Conservation (phyloP, 345 rosid genomes). For the Gossypium stocksii region DNA sequence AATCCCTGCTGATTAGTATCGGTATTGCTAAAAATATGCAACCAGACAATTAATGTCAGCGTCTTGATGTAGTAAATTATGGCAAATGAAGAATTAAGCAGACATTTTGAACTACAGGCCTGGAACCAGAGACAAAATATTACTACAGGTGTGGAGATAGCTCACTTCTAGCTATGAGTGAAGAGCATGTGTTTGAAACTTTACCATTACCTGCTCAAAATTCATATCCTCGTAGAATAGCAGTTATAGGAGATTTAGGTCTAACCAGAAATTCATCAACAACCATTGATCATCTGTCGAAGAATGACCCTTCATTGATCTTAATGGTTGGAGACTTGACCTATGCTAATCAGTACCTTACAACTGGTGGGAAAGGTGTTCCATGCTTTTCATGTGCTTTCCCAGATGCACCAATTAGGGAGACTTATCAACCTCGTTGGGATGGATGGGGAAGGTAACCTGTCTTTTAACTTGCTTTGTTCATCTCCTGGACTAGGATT, state of each 20-base stretch:
- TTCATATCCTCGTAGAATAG: conserved; percentile 61
- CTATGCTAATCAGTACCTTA: conserved; percentile 80
- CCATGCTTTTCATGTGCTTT: conserved; percentile 68
- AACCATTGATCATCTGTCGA: conserved; percentile 56
- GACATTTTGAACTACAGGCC: conserved; percentile 37
- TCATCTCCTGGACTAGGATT: not conserved
- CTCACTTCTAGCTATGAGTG: conserved; percentile 69
- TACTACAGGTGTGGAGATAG: conserved; percentile 75
- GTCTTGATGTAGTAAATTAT: not conserved
- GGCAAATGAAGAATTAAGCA: not conserved
- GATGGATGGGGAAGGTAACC: conserved; percentile 90
- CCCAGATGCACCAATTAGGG: conserved; percentile 72
- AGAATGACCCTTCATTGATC: conserved; percentile 65
- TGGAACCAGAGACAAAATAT: conserved; percentile 56
- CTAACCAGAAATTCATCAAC: conserved; percentile 78
- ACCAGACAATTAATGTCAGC: no score
- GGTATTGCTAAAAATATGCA: no score
- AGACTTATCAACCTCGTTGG: conserved; percentile 93
- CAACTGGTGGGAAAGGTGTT: conserved; percentile 72
- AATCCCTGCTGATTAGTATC: no score
- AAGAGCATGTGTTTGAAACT: conserved; percentile 50
- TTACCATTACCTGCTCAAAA: conserved; percentile 44
- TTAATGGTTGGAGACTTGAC: conserved; percentile 75
- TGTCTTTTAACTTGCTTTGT: not conserved
- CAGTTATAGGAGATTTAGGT: conserved; percentile 76